Base-by-base conservation (phyloP, 805 yeast genomes). In the Saccharomycopsis sp. region DNA sequence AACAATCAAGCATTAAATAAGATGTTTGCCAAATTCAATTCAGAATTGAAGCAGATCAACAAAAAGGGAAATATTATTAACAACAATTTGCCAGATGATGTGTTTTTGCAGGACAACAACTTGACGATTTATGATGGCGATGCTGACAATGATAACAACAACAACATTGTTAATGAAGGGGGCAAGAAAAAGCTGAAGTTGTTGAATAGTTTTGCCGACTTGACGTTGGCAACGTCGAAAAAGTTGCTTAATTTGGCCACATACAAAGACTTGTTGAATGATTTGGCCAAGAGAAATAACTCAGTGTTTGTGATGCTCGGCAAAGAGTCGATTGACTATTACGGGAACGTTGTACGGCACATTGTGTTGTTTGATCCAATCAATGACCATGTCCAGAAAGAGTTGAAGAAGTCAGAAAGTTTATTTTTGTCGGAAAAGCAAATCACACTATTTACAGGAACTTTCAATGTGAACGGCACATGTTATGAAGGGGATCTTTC, bases 401-500 rank as follows among this genome's bases (percentile, higher is more conserved):
- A 82, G 50, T 62, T 87, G 46, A 63, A 63, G 27, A 68, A 71
- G 35, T 60, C 71, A 13, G 59, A 56, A 27, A 53, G 61, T 9
- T 69, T 71, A 31, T 92, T 71, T 55, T 76, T 89, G 1, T 68
- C 77, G 8, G 68, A 69, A 39, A 68, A 71, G 37, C 68, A 75
- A 31, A 76, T 86, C 20, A 61, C 69, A 0, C 68, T 92, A 1
- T 85, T 80, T 56, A 73, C 82, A 0, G 97, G 95, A 0, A 85
- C 96, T 0, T 89, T 76, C 56, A 92, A 92, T 53, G 74, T 88
- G 15, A 84, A 86, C 52, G 97, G 96, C 2, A 73, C 75, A 20
- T 53, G 64, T 2, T 57, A 67, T 4, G 68, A 69, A 9, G 72
- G 68, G 4, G 87, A 82, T 50, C 63, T 92, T 20, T 60, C 3